Evolutionary conservation across 2,329 filamentous ascomycete species (phyloP), one percentile per base, ranked within the genome.

Genomic region (Curvularia eragrostidis): DNA sequence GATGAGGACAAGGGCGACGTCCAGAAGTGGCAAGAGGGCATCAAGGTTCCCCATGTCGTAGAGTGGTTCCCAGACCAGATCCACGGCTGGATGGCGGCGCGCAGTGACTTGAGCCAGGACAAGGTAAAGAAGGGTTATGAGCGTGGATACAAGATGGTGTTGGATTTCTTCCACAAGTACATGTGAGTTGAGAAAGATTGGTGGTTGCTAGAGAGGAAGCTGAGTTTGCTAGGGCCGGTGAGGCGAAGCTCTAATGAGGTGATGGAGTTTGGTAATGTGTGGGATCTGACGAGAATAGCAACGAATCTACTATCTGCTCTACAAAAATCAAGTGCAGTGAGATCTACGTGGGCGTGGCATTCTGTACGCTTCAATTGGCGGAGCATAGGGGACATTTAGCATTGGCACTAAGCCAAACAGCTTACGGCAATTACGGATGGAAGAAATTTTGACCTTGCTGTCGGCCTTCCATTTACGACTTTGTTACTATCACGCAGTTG

Each of bases 1-100:
- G 85, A 87, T 47, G 85, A 88, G 77, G 72, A 78, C 34, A 80
- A 82, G 63, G 78, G 81, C 0, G 85, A 81, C 47, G 78, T 83
- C 2, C 77, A 78, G 70, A 76, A 79, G 68, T 83, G 81, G 80
- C 69, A 82, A 69, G 71, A 81, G 64, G 77, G 72, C 5, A 65
- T 83, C 65, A 83, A 82, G 74, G 75, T 76, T 19, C 77, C 79
- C 62, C 74, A 81, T 59, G 61, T 77, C 4, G 80, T 83, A 5
- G 73, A 82, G 68, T 82, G 79, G 79, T 83, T 78, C 69, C 73
- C 75, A 2, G 77, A 79, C 58, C 81, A 83, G 70, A 72, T 80
- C 5, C 79, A 81, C 56, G 78, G 78, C 4, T 80, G 69, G 63
- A 80, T 80, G 78, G 78, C 78, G 54, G 78, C 78, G 23, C 76